Evolutionary conservation across 2,329 filamentous ascomycete species (phyloP).

Genomic region (Orbilia oligospora): DNA sequence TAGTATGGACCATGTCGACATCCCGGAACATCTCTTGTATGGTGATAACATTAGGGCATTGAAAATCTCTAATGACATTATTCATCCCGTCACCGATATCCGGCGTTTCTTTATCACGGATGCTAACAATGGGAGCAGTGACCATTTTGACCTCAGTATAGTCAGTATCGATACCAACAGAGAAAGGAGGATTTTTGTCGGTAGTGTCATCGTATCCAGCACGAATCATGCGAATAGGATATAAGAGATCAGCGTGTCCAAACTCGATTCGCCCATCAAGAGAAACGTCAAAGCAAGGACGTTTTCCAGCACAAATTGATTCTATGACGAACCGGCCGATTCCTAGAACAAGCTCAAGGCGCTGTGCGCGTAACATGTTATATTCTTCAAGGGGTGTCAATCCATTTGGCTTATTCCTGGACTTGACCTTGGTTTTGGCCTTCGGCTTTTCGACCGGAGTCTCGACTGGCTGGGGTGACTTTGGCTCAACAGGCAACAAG

Average conservation of each 20-base stretch:
- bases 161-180: background rate
- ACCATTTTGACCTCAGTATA: constrained; percentile 15
- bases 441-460: background rate
- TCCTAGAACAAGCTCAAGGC: constrained; percentile 29
- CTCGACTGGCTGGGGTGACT: background rate
- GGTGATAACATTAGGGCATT: constrained; percentile 16
- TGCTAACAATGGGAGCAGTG: constrained; percentile 41
- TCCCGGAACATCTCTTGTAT: constrained; percentile 36
- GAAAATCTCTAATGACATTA: constrained; percentile 10
- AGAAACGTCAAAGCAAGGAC: constrained; percentile 45
- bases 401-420: background rate
- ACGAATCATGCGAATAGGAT: background rate
- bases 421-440: background rate
- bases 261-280: constrained; percentile 54
- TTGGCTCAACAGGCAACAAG: background rate
- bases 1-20: constrained; percentile 1
- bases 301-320: constrained; percentile 24
- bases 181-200: background rate
- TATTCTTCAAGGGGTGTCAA: constrained; percentile 26
- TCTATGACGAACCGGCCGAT: constrained; percentile 48
- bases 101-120: constrained; percentile 13
- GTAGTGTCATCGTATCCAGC: too few relatives aligned
- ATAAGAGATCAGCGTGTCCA: constrained; percentile 5
- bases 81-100: constrained; percentile 1
- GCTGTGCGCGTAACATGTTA: constrained; percentile 32